Evolutionary conservation across 2,329 filamentous ascomycete genomes (phyloP).

Genomic region (Escovopsis sp.): DNA sequence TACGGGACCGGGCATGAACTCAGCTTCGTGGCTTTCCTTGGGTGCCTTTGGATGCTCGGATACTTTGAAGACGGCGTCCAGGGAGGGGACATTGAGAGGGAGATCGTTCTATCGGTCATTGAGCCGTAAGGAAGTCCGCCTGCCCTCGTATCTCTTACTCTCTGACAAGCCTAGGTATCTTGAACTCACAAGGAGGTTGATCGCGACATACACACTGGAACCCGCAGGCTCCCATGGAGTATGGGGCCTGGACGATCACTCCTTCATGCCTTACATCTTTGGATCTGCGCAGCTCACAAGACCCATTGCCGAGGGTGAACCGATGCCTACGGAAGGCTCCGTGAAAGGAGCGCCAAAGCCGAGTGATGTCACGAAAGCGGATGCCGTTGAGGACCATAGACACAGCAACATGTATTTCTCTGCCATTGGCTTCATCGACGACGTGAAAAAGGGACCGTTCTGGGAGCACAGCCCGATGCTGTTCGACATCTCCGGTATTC

Average conservation of each 20-base stretch:
- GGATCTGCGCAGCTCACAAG: slow-evolving; percentile 82
- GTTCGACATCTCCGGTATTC: slow-evolving; percentile 85
- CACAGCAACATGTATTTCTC: slow-evolving; percentile 78
- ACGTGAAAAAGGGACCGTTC: slow-evolving; percentile 91
- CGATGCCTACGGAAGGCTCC: slow-evolving; percentile 67
- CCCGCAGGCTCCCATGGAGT: slow-evolving; percentile 93
- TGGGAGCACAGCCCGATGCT: slow-evolving; percentile 94
- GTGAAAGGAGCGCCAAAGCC: slow-evolving; percentile 56
- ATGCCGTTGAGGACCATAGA: slow-evolving; percentile 50
- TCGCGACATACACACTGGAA: slow-evolving; percentile 82
- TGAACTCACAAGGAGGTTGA: slow-evolving; percentile 64
- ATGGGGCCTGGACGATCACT: slow-evolving; percentile 97
- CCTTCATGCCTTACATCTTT: slow-evolving; percentile 85
- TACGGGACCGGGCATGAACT: slow-evolving; percentile 95
- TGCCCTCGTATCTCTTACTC: background rate
- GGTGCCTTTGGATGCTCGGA: slow-evolving; percentile 78
- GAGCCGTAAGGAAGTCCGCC: slow-evolving; percentile 54
- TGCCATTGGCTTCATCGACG: slow-evolving; percentile 90
- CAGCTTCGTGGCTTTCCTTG: slow-evolving; percentile 85
- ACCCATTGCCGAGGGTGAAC: slow-evolving; percentile 45
- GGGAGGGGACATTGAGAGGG: slow-evolving; percentile 50
- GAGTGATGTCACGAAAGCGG: slow-evolving; percentile 47
- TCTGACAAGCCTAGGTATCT: slow-evolving; percentile 44
- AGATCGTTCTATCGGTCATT: slow-evolving; percentile 67
- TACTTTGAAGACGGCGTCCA: slow-evolving; percentile 47